Base-by-base conservation (phyloP, 2,329 filamentous ascomycete species). In the Penicillium decumbens region DNA sequence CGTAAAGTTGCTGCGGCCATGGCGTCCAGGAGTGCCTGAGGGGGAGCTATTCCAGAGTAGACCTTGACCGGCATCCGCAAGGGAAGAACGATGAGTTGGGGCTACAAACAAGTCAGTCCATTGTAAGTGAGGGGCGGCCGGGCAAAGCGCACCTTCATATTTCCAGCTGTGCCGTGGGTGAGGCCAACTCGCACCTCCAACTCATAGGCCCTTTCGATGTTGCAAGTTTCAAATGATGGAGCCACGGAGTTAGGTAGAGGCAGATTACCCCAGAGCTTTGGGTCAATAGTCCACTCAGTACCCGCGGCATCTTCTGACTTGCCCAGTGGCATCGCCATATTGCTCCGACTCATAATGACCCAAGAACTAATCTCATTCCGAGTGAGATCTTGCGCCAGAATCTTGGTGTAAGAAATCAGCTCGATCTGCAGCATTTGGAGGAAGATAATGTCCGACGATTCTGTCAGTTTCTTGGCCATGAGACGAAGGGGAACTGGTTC, bases 201-300 rank as follows among this genome's bases (percentile, higher is more conserved):
- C 65, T 91, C 86, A 68, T 98, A 97, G 44, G 75, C 79, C 25
- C 92, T 82, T 44, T 81, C 80, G 42, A 97, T 80, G 68, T 97
- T 97, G 72, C 93, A 98, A 1, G 90, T 89, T 42, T 83, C 77
- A 65, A 98, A 98, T 0, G 84, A 85, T 0, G 93, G 93, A 8
- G 89, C 85, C 9, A 98, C 83, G 0, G 88, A 92, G 66, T 89
- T 93, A 2, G 92, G 93, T 5, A 97, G 75, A 0, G 83, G 76
- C 43, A 81, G 76, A 35, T 77, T 76, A 54, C 81, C 81, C 93
- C 93, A 98, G 35, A 92, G 66, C 1, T 77, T 77, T 41, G 82
- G 74, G 48, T 90, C 85, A 23, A 95, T 66, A n/a, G 80, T 77
- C 49, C 84, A 75, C 62, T 95, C 88, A 9, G 81, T 80, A 40